Conservation (phyloP, 345 rosid genomes). For the Lepidium aucheri region DNA sequence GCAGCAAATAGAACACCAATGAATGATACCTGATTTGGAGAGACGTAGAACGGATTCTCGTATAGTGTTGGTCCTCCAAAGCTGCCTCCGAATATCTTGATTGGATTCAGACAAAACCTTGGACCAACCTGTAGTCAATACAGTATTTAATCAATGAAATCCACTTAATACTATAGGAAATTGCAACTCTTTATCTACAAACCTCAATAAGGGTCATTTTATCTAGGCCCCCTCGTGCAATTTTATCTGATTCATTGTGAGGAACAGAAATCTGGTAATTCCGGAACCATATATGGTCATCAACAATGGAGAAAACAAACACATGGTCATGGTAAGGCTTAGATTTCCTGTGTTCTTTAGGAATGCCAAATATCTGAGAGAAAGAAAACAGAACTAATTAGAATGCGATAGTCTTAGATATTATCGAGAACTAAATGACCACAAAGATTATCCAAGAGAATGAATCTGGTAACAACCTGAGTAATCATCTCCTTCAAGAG, state of each 20-base stretch:
- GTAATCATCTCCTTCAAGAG: conserved; percentile 84
- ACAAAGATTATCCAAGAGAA: neutral
- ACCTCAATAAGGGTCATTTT: conserved; percentile 99
- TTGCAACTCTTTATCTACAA: conserved; percentile 3
- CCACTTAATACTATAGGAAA: neutral
- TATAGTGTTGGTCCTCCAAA: conserved; percentile 92
- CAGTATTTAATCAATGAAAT: neutral
- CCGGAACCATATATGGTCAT: conserved; percentile 96
- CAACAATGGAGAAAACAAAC: conserved; percentile 87
- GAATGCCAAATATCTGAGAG: conserved; percentile 73
- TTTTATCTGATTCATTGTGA: conserved; percentile 80
- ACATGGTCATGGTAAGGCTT: conserved; percentile 97
- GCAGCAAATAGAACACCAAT: neutral
- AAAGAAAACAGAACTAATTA: neutral
- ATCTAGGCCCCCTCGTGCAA: conserved; percentile 79
- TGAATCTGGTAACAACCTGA: conserved; percentile 41
- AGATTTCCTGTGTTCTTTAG: conserved; percentile 85
- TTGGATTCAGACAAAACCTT: conserved; percentile 90
- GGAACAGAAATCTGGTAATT: conserved; percentile 97
- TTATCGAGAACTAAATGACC: neutral
- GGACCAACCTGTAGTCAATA: conserved; percentile 67
- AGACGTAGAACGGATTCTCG: conserved; percentile 79
- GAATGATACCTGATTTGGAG: conserved; percentile 75
- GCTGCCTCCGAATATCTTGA: conserved; percentile 86
- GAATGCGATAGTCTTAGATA: neutral